Percentiles rank a stretch among this genome's conserved stretches.
Conservation (phyloP, 768 basidiomycete species). For the Trametes coccinea region DNA sequence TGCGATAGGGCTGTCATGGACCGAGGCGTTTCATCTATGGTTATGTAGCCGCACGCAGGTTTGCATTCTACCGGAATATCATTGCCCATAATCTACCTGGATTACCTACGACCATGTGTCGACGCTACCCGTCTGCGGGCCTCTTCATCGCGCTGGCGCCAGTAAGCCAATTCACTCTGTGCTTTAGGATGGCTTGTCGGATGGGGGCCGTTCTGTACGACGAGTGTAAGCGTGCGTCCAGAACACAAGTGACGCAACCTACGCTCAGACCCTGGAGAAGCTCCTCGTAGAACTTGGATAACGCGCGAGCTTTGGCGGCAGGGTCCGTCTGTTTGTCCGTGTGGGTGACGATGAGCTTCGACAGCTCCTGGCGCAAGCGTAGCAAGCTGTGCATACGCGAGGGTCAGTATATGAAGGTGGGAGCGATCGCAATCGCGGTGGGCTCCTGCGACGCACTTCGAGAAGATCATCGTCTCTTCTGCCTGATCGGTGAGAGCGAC, state of each 20-base stretch:
- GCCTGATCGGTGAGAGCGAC: slow-evolving; percentile 78
- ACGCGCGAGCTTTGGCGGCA: slow-evolving; percentile 62
- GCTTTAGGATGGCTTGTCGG: slow-evolving; percentile 79
- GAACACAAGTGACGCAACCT: slow-evolving; percentile 32
- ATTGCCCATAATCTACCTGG: background rate
- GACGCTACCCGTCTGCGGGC: slow-evolving; percentile 44
- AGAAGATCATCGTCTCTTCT: slow-evolving; percentile 96
- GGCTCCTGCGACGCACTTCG: slow-evolving; percentile 61
- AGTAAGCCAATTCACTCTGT: slow-evolving; percentile 84
- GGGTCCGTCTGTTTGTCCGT: slow-evolving; percentile 65
- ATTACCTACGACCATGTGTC: slow-evolving; percentile 19
- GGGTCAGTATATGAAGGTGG: background rate
- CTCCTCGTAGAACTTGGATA: slow-evolving; percentile 72
- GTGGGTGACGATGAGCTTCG: slow-evolving; percentile 73
- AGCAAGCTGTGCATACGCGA: slow-evolving; percentile 60
- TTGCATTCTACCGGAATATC: background rate
- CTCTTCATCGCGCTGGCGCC: slow-evolving; percentile 85
- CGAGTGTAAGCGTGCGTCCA: background rate
- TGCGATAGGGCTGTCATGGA: slow-evolving; percentile 2
- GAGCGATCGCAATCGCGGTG: background rate
- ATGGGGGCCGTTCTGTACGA: slow-evolving; percentile 59
- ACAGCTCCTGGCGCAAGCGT: slow-evolving; percentile 82
- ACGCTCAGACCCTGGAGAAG: slow-evolving; percentile 79
- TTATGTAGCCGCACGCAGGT: background rate
- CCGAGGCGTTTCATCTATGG: background rate